A percentile compares a stretch with the other conserved stretches of the same genome.
phyloP scores from a whole-genome alignment of 116 monocot genomes.

The Posidonia oceanica region DNA sequence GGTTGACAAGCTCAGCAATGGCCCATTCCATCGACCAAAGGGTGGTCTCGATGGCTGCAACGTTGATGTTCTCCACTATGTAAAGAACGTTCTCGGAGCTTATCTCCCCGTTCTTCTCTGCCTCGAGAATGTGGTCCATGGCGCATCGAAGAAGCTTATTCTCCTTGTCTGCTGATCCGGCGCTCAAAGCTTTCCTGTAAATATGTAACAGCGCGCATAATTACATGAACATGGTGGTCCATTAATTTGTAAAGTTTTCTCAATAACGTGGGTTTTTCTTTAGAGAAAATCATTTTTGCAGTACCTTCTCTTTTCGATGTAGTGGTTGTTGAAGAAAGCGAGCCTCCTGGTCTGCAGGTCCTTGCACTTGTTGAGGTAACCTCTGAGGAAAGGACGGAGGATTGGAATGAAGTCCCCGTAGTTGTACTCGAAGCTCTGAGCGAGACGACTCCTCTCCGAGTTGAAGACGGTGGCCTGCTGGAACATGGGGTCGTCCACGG shows the following conservation, averaged over 20 bases:
- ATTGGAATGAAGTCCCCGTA: constrained; percentile 71
- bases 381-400: constrained; percentile 50
- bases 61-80: too few species aligned
- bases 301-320: constrained; percentile 34
- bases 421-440: constrained; percentile 79
- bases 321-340: constrained; percentile 54
- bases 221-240: not conserved
- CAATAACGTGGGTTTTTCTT: too few species aligned
- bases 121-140: too few species aligned
- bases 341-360: constrained; percentile 47
- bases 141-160: too few species aligned
- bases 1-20: constrained; percentile 80
- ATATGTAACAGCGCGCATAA: too few species aligned
- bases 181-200: constrained; percentile 2
- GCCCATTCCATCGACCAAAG: constrained; percentile 88
- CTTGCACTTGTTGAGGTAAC: constrained; percentile 53
- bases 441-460: constrained; percentile 52
- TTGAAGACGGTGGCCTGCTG: constrained; percentile 32
- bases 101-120: too few species aligned
- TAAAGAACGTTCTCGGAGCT: too few species aligned
- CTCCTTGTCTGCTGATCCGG: constrained; percentile 19
- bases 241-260: too few species aligned
- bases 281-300: not conserved
- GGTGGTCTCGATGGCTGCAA: constrained; percentile 74
- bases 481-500: constrained; percentile 54